Base-by-base conservation (phyloP, 176 grass and related monocot species). In the Triticum dicoccoides region DNA sequence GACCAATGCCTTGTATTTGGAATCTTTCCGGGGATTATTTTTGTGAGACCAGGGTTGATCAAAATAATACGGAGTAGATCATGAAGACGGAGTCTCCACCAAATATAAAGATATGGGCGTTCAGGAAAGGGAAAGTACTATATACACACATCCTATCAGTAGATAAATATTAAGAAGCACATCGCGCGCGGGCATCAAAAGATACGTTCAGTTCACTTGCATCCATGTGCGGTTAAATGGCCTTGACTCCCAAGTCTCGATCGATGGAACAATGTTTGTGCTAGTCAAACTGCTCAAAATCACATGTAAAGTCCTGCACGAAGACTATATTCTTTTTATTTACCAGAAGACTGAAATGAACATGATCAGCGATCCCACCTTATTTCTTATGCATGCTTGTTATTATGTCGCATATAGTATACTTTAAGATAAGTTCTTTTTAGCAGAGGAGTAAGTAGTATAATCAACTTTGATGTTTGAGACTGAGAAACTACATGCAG, bases 191-290 rank as follows among this genome's bases (percentile, higher is more conserved):
- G 24, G 73, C 44, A 76, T 76, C 73, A 76, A 76, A 52, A 76
- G 73, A 30, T 76, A 51, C 73, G 42, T 18, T 75, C 41, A 29
- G 42, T 18, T 75, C 73, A 76, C 73, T 75, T 76, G 73, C 44
- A 76, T 76, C 23, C 73, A 76, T 73, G 70, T 45, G 73, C 44
- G 25, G 73, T 76, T 76, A 76, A 76, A 76, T 76, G 73, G 24
- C 14, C 13, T 76, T 76, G 73, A 76, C 73, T 52, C 73, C 42
- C 24, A 18, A 76, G 73, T 76, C 73, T 76, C 44, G 44, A 76
- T 76, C 44, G 4, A 76, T 76, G 73, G 73, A 76, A 76, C 73
- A 44, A 30, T 76, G 44, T 76, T 76, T 76, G 14, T 9, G 44
- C 73, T 76, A 76, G 73, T 76, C 73, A 76, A 76, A 76, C 3